phyloP scores from a whole-genome alignment of 108 stramenopile genomes.

The Nitzschia sp. region DNA sequence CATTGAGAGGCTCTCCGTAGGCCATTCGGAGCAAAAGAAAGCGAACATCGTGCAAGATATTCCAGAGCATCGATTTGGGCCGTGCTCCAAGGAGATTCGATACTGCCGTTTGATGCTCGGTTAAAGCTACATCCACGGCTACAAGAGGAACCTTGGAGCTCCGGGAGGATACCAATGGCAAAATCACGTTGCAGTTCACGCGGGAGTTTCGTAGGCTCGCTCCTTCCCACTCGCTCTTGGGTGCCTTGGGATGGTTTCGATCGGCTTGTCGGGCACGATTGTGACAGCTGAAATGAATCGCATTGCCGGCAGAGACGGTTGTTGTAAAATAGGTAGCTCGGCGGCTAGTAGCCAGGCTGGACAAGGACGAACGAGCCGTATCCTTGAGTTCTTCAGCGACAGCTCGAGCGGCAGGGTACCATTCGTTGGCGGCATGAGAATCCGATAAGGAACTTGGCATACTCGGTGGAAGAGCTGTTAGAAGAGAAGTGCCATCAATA shows the following conservation, averaged over 20 bases:
- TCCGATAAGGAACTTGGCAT: slow-evolving; percentile 45
- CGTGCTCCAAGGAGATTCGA: slow-evolving; percentile 66
- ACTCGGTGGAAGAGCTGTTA: slow-evolving; percentile 51
- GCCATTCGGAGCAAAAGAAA: slow-evolving; percentile 75
- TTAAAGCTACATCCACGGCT: slow-evolving; percentile 65
- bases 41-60: slow-evolving; percentile 71
- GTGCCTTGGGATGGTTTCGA: slow-evolving; percentile 73
- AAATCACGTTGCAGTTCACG: slow-evolving; percentile 79
- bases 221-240: slow-evolving; percentile 89
- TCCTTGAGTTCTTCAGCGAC: slow-evolving; percentile 53
- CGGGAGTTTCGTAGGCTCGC: slow-evolving; percentile 78
- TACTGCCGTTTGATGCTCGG: slow-evolving; percentile 62
- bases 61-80: slow-evolving; percentile 81
- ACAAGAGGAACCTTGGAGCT: slow-evolving; percentile 72
- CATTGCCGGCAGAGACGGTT: slow-evolving; percentile 82
- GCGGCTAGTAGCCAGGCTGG: slow-evolving; percentile 33
- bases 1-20: slow-evolving; percentile 74
- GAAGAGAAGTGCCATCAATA: slow-evolving; percentile 70
- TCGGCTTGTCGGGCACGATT: slow-evolving; percentile 70
- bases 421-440: slow-evolving; percentile 31
- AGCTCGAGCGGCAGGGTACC: slow-evolving; percentile 43
- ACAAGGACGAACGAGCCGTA: slow-evolving; percentile 28
- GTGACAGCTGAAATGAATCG: slow-evolving; percentile 81
- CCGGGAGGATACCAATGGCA: slow-evolving; percentile 79
- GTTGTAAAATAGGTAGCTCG: slow-evolving; percentile 50